Conservation (phyloP, 768 basidiomycete species). For the Lactifluus hygrophoroides region DNA sequence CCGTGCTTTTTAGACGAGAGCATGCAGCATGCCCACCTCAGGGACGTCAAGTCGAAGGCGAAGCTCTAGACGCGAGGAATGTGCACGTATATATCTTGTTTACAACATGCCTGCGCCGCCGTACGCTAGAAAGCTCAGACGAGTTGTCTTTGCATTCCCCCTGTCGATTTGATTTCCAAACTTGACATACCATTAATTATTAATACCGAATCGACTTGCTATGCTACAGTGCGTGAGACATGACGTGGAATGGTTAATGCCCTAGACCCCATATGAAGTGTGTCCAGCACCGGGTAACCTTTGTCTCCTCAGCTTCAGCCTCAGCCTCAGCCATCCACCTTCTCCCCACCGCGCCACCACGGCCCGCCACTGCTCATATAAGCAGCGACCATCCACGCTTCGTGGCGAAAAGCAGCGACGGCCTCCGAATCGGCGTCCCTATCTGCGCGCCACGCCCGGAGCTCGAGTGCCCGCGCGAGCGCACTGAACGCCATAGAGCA, state of each 20-base stretch:
- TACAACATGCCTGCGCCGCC: neutral
- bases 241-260: neutral
- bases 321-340: neutral
- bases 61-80: slow-evolving; percentile 1
- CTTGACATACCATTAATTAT: slow-evolving; percentile 1
- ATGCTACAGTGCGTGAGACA: slow-evolving; percentile 13
- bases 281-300: neutral
- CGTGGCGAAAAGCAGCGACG: slow-evolving; percentile 56
- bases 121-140: neutral
- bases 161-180: neutral
- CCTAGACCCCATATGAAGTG: neutral
- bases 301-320: neutral
- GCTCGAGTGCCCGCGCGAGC: slow-evolving; percentile 55
- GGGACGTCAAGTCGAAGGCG: slow-evolving; percentile 17
- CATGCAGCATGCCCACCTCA: slow-evolving; percentile 36
- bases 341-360: slow-evolving; percentile 19
- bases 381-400: slow-evolving; percentile 49
- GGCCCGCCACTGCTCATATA: slow-evolving; percentile 17
- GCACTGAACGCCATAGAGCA: slow-evolving; percentile 60
- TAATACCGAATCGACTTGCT: slow-evolving; percentile 6
- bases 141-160: neutral
- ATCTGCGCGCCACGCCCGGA: slow-evolving; percentile 60
- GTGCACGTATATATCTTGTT: neutral
- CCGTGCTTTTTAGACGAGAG: slow-evolving; percentile 31
- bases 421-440: slow-evolving; percentile 65